Percentiles rank a stretch among this genome's conserved stretches.
phyloP scores from a whole-genome alignment of 2,329 filamentous ascomycete species.

The Fonsecaea monophora region DNA sequence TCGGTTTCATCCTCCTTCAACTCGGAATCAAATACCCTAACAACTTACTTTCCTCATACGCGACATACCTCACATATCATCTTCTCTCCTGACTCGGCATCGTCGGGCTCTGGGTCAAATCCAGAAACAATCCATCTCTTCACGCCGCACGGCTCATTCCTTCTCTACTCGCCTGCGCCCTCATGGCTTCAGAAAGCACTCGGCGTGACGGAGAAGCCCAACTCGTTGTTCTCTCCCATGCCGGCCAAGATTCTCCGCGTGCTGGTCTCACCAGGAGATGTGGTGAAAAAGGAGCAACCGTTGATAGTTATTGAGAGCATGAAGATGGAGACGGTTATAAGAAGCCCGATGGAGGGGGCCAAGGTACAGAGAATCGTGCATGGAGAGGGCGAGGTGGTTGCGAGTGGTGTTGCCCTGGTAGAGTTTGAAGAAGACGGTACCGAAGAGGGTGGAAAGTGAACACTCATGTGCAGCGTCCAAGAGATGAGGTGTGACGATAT shows the following conservation, averaged over 20 bases:
- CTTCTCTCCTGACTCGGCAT: constrained; percentile 23
- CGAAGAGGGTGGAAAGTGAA: not conserved
- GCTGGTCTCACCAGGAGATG: constrained; percentile 80
- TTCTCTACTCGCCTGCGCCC: constrained; percentile 64
- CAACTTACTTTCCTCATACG: constrained; percentile 80
- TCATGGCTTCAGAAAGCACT: constrained; percentile 87
- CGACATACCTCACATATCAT: constrained; percentile 82
- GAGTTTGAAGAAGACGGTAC: constrained; percentile 66
- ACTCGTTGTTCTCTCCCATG: constrained; percentile 92
- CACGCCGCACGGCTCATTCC: constrained; percentile 67
- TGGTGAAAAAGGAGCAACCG: constrained; percentile 82
- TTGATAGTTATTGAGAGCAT: constrained; percentile 90
- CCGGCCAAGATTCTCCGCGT: constrained; percentile 95
- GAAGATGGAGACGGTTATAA: constrained; percentile 88
- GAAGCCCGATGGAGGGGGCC: constrained; percentile 72
- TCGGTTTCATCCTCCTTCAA: constrained; percentile 59
- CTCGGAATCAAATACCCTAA: constrained; percentile 59
- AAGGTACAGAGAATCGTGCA: constrained; percentile 75
- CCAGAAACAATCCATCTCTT: constrained; percentile 72
- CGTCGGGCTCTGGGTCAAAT: constrained; percentile 39
- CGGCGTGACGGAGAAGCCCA: constrained; percentile 77
- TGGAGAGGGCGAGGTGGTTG: constrained; percentile 80
- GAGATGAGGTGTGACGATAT: not conserved
- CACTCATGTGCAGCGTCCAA: not conserved
- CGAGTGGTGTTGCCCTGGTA: constrained; percentile 75